Evolutionary conservation across 2,329 filamentous ascomycete species (phyloP).

Genomic region (Cladosporium phlei): DNA sequence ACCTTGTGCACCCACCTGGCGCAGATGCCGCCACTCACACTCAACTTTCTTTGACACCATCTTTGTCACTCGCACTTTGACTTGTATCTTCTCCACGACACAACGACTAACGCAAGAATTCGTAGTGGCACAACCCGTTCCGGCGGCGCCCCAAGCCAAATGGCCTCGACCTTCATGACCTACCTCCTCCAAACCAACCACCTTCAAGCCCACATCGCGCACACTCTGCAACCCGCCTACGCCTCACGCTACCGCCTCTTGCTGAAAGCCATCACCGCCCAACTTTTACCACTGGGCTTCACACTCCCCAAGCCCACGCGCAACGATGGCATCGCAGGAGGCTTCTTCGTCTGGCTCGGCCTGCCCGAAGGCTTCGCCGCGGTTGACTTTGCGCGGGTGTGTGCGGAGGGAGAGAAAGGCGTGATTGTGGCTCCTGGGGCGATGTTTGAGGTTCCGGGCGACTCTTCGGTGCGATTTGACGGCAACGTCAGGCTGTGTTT

Average conservation of each 20-base stretch:
- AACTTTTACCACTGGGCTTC: conserved; percentile 62
- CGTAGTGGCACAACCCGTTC: conserved; percentile 53
- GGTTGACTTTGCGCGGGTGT: conserved; percentile 52
- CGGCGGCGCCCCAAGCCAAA: conserved; percentile 57
- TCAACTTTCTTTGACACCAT: not conserved
- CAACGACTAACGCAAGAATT: not conserved
- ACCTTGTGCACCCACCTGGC: not conserved
- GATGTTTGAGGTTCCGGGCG: conserved; percentile 58
- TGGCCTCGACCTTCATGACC: conserved; percentile 54
- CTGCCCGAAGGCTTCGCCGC: conserved; percentile 54
- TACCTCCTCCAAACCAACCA: conserved; percentile 49
- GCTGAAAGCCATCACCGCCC: conserved; percentile 52
- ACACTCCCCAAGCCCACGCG: conserved; percentile 39
- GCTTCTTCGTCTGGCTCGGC: conserved; percentile 80
- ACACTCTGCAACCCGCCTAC: conserved; percentile 54
- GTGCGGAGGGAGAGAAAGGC: conserved; percentile 58
- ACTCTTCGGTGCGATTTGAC: conserved; percentile 51
- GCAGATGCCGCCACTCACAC: not conserved
- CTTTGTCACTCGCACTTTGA: not conserved
- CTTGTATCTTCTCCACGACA: conserved; percentile 1
- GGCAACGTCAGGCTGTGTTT: conserved; percentile 63
- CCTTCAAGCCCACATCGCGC: conserved; percentile 50
- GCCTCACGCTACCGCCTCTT: conserved; percentile 51
- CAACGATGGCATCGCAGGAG: conserved; percentile 63
- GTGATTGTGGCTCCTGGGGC: conserved; percentile 64